Evolutionary conservation across 2,329 filamentous ascomycete species (phyloP).

Genomic region (Trichoderma hamatum): DNA sequence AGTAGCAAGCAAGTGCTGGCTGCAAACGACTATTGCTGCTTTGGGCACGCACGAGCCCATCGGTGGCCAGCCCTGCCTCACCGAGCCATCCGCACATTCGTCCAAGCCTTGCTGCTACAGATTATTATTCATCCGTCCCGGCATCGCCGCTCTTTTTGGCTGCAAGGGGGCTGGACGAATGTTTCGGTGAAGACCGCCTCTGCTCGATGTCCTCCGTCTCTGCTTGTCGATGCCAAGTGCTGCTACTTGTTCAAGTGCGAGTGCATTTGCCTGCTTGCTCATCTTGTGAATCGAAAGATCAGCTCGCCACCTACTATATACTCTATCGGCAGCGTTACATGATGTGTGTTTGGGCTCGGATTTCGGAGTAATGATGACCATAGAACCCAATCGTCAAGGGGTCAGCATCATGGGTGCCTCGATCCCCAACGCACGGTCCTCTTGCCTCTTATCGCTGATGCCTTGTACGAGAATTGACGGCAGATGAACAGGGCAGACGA

Average conservation of each 20-base stretch:
- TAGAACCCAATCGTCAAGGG: slow-evolving; percentile 21
- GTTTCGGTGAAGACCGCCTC: not conserved
- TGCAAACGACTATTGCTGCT: not conserved
- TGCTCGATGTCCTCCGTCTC: not conserved
- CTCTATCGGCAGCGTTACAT: not conserved
- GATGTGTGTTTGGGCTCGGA: slow-evolving; percentile 4
- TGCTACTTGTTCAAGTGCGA: not conserved
- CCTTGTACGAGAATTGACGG: not conserved
- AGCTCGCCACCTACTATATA: not conserved
- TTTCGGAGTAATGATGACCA: slow-evolving; percentile 23
- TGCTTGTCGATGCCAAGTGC: not conserved
- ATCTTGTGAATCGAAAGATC: not conserved
- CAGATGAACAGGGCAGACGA: not conserved
- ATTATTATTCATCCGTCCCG: not conserved
- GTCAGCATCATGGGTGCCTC: not conserved
- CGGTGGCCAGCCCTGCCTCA: slow-evolving; percentile 18
- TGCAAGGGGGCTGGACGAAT: not conserved
- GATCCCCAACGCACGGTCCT: slow-evolving; percentile 21
- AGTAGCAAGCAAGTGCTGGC: not conserved
- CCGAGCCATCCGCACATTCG: slow-evolving; percentile 1
- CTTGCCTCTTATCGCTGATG: slow-evolving; percentile 14
- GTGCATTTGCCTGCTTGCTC: not conserved
- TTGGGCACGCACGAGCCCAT: slow-evolving; percentile 9
- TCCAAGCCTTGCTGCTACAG: not conserved
- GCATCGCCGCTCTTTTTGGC: slow-evolving; percentile 6